phyloP scores from a whole-genome alignment of 345 rosid species.

The Rhizophora apiculata region DNA sequence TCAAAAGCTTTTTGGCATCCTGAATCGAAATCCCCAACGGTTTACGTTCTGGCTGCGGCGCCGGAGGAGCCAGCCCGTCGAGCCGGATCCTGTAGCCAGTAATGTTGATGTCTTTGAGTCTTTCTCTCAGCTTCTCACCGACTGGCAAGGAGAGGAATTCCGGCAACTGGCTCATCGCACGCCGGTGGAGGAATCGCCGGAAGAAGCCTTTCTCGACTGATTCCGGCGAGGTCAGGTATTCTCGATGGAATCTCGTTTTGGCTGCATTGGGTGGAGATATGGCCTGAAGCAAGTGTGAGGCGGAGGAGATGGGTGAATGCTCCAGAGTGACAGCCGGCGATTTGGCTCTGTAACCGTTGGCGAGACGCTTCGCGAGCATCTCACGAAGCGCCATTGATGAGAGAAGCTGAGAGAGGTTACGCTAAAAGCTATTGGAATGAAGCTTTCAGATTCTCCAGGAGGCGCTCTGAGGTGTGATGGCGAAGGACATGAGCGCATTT shows the following conservation, averaged over 20 bases:
- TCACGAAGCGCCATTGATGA: constrained; percentile 53
- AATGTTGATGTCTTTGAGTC: constrained; percentile 29
- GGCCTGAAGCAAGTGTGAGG: constrained; percentile 1
- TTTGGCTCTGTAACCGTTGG: constrained; percentile 19
- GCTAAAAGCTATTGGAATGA: too few relatives aligned
- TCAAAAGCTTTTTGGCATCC: constrained; percentile 61
- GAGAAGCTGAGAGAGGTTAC: background rate
- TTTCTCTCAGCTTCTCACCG: constrained; percentile 51
- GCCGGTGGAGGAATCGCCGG: constrained; percentile 45
- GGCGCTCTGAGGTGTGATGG: background rate
- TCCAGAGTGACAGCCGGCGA: constrained; percentile 24
- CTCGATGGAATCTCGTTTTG: constrained; percentile 26
- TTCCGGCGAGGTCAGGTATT: constrained; percentile 41
- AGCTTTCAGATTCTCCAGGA: too few relatives aligned
- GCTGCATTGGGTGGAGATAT: constrained; percentile 22
- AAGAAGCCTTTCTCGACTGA: constrained; percentile 31
- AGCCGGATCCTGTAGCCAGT: constrained; percentile 19
- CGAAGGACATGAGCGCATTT: constrained; percentile 12
- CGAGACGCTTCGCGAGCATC: constrained; percentile 37
- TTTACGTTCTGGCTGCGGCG: background rate
- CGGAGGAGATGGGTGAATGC: constrained; percentile 7
- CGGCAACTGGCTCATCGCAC: constrained; percentile 30
- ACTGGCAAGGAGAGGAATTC: constrained; percentile 45
- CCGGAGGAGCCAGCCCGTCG: constrained; percentile 23
- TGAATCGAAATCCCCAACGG: constrained; percentile 34